Percentiles rank a stretch among this genome's conserved stretches.
Evolutionary conservation across 257 asterid species (phyloP).

Genomic region (Solanum medicagineum): DNA sequence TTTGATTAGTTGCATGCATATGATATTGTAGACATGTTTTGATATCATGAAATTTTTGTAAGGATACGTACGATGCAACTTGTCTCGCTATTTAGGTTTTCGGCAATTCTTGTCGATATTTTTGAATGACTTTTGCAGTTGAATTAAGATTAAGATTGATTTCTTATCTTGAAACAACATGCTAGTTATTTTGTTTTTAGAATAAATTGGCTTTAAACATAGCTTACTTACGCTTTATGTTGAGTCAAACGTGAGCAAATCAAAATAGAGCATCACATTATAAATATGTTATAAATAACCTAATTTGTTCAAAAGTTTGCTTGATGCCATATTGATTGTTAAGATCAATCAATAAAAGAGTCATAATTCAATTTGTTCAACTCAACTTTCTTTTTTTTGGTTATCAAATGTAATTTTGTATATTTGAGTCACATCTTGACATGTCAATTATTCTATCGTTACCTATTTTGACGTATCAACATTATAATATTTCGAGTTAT

Average conservation of each 20-base stretch:
- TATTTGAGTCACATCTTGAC: neutral
- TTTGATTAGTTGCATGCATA: neutral
- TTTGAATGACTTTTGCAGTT: neutral
- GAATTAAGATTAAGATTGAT: neutral
- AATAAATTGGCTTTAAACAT: neutral
- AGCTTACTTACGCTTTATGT: neutral
- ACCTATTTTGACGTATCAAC: neutral
- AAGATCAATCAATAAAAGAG: neutral
- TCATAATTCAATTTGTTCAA: neutral
- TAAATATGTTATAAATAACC: neutral
- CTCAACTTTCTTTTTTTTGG: too few species aligned
- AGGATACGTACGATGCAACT: neutral
- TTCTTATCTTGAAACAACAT: neutral
- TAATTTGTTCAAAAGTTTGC: neutral
- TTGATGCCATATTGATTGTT: neutral
- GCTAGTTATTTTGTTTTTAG: neutral
- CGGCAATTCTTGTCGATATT: neutral
- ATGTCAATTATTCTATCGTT: neutral
- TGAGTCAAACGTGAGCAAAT: neutral
- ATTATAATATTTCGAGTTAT: neutral
- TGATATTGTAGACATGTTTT: neutral
- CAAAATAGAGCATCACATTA: neutral
- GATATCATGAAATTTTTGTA: neutral
- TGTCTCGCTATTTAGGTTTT: neutral
- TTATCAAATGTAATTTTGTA: neutral